Evolutionary conservation across 202 grass and related monocot species (phyloP), one percentile per base, ranked within the genome.

Genomic region (Musa balbisiana): DNA sequence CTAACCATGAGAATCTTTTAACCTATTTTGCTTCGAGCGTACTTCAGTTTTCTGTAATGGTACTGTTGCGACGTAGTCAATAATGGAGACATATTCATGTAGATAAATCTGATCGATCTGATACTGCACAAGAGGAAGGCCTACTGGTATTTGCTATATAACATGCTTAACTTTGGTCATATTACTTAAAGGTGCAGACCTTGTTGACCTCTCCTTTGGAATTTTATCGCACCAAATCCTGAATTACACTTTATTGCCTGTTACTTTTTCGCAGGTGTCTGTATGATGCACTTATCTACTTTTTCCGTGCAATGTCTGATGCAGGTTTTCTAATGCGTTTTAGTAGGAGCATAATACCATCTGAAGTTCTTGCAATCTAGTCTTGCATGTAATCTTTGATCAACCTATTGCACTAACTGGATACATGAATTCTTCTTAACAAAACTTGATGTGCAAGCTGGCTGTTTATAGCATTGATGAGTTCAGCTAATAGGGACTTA

Each of bases 61-160:
- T 50, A 12, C 50, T 52, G 17, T 9, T 52, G 29, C 9, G 1
- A 52, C 27, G 1, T 25, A 23, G 73, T 64, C 54, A 14, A 25
- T 65, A 52, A 62, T 10, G 49, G 50, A 49, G 71, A 1, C 17
- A 11, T 64, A 51, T 8, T n/a, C 25, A 29, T 82, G 14, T 73
- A 98, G 94, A 93, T 98, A 86, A 89, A 94, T 79, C 84, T 98
- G 87, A 93, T 98, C 12, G 94, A 98, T 88, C 83, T 98, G 55
- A 85, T 92, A 73, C 83, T 93, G 25, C 94, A 98, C 83, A 93
- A 98, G 81, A 86, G 85, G 63, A 91, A 83, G 80, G 94, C 91
- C 0, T 92, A 98, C 76, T 86, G 88, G 2, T 88, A 98, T 85
- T 70, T 98, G 62, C 75, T 92, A 51, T 91, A 89, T 73, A 98